Evolutionary conservation across 805 yeast genomes (phyloP), one percentile per base, ranked within the genome.

Genomic region (Sugiyamaella floridensis): DNA sequence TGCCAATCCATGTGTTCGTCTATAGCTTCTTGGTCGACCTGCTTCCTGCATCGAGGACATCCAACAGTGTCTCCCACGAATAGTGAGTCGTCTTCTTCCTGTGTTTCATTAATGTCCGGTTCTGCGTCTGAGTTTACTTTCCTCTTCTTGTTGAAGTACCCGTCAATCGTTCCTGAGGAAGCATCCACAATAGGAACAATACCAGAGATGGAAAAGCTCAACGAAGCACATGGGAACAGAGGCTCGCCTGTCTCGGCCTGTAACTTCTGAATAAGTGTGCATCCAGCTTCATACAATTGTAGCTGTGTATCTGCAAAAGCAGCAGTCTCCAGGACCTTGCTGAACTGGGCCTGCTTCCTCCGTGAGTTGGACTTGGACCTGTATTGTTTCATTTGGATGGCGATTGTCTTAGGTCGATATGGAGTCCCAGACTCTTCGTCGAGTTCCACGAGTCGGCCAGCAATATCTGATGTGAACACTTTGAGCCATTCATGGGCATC

Each of bases 401-500:
- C 67, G 10, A 84, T 58, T 0, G 84, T 82, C 42, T 75, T 75
- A 0, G 92, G 90, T 47, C 87, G 63, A 42, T 73, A 65, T 1
- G 70, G 63, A 2, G 58, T 44, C 0, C 60, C 61, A 2, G 51
- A 74, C 59, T 89, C 95, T 56, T 86, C 90, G 54, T 82, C 86
- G 18, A 85, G 62, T 60, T 92, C 98, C 28, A 77, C 72, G 4
- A 90, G 66, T 51, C 99, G 67, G 48, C 82, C 81, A 28, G 78
- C 70, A 29, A 92, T 67, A 61, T 92, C 99, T 0, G 89, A 90
- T 1, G 86, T 76, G 70, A 83, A 90, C 0, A 92, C 95, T 40
- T 76, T 80, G 7, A 92, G 69, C 99, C 99, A 92, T 18, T 80
- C 82, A 4, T 72, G 58, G 19, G 86, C 79, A 59, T 87, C 96